phyloP scores from a whole-genome alignment of 2,329 filamentous ascomycete species.

The Neodidymelliopsis sp. region DNA sequence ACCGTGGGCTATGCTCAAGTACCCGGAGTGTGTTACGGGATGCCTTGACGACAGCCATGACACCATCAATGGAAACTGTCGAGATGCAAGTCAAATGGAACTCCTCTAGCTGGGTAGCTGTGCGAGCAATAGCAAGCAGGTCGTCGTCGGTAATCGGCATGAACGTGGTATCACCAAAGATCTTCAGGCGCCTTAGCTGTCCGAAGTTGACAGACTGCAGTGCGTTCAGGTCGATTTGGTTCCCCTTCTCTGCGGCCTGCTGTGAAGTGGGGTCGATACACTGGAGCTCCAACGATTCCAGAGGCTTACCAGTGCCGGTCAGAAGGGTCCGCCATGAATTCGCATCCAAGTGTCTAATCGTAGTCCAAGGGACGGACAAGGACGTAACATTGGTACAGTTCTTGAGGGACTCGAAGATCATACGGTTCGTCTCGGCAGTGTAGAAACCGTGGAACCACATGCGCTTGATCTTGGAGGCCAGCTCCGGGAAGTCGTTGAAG shows the following conservation, averaged over 20 bases:
- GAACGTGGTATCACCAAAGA: conserved; percentile 62
- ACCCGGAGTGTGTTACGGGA: conserved; percentile 58
- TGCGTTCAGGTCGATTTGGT: conserved; percentile 54
- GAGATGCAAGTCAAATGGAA: conserved; percentile 63
- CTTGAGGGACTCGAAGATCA: conserved; percentile 58
- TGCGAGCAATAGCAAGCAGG: conserved; percentile 58
- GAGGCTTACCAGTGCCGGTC: conserved; percentile 52
- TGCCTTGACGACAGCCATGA: conserved; percentile 61
- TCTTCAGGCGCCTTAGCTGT: conserved; percentile 59
- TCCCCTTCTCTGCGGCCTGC: conserved; percentile 51
- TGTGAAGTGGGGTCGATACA: conserved; percentile 58
- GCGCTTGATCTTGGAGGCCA: conserved; percentile 59
- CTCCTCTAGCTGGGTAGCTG: conserved; percentile 59
- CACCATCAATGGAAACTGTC: conserved; percentile 60
- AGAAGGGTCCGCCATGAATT: conserved; percentile 59
- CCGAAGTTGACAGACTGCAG: conserved; percentile 60
- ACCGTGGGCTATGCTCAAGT: conserved; percentile 62
- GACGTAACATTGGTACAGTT: conserved; percentile 57
- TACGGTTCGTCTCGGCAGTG: conserved; percentile 57
- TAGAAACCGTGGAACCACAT: conserved; percentile 65
- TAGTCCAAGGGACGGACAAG: conserved; percentile 62
- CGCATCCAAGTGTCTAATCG: conserved; percentile 57
- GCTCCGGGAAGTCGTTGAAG: conserved; percentile 54
- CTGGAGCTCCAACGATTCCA: conserved; percentile 61
- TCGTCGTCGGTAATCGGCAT: conserved; percentile 61